A percentile compares a stretch with the other conserved stretches of the same genome.
phyloP scores from a whole-genome alignment of 345 rosid species.

The Cochlearia excelsa region DNA sequence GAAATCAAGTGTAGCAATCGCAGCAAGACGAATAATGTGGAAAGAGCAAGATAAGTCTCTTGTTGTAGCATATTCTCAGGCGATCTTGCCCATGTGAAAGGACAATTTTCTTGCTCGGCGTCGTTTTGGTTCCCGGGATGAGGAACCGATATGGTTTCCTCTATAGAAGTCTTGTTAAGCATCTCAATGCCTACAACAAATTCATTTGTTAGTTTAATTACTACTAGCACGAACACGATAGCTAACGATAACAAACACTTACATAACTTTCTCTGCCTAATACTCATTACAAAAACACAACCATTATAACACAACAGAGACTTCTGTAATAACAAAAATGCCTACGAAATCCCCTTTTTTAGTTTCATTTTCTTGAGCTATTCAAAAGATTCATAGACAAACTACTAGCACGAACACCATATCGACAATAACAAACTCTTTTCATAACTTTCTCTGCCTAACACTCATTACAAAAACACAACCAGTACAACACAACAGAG shows the following conservation, averaged over 20 bases:
- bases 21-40: conserved; percentile 62
- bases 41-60: conserved; percentile 78
- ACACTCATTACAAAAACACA: background rate
- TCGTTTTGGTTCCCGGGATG: conserved; percentile 49
- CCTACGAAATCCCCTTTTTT: background rate
- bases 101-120: conserved; percentile 72
- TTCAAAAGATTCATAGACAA: background rate
- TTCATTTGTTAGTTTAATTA: conserved; percentile 19
- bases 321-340: conserved; percentile 5
- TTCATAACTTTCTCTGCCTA: no score
- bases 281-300: background rate
- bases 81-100: conserved; percentile 94
- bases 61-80: conserved; percentile 82
- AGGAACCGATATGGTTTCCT: conserved; percentile 40
- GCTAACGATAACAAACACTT: background rate
- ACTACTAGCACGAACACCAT: background rate
- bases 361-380: background rate
- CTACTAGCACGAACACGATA: background rate
- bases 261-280: no score
- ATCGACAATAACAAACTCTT: background rate
- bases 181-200: conserved; percentile 40
- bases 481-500: background rate
- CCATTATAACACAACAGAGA: background rate
- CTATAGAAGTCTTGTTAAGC: conserved; percentile 38
- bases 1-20: conserved; percentile 53